Base-by-base conservation (phyloP, 1,284 basidiomycete genomes). In the Afroboletus lepidellus region DNA sequence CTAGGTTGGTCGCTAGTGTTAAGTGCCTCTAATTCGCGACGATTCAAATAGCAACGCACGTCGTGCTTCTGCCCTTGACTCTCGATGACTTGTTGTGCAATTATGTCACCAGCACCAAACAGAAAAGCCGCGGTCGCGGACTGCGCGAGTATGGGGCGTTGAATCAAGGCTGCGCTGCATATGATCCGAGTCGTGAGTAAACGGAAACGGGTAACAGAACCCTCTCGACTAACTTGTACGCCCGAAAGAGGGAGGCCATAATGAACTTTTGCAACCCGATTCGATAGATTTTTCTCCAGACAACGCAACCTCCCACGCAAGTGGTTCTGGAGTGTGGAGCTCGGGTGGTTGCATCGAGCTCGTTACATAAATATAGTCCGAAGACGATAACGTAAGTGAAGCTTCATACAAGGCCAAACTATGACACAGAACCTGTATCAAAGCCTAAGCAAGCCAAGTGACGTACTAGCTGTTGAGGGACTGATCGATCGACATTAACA, bases 21-120 rank as follows among this genome's bases (percentile, higher is more conserved):
- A 24, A 41, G 25, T 8, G 38, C 20, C 15, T 51, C 11, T 3
- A 2, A 41, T 25, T 32, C 16, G 4, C 6, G 8, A 11, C 9
- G 9, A 30, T 5, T 3, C n/a, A n/a, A 20, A 42, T 16, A 41
- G 23, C 15, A 12, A 76, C 80, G 63, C 57, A 90, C 88, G 62
- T 92, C 89, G 61, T 91, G 88, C 4, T 82, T 66, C 54, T 64
- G 73, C 13, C 87, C 85, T 62, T 73, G 80, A 55, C 74, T 74
- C 64, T 94, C 92, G 25, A 94, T 80, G 0, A 75, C 84, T 65
- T 94, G 87, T 69, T 94, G 92, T 0, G 92, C 90, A 33, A 94
- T 78, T 1, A 90, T 62, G 64, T 94, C 92, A n/a, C 90, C 92
- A 9, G 81, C 72, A 41, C 85, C 84, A 60, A 91, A 92, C 16